phyloP scores from a whole-genome alignment of 2,329 filamentous ascomycete genomes.

The Penicillium sp. region DNA sequence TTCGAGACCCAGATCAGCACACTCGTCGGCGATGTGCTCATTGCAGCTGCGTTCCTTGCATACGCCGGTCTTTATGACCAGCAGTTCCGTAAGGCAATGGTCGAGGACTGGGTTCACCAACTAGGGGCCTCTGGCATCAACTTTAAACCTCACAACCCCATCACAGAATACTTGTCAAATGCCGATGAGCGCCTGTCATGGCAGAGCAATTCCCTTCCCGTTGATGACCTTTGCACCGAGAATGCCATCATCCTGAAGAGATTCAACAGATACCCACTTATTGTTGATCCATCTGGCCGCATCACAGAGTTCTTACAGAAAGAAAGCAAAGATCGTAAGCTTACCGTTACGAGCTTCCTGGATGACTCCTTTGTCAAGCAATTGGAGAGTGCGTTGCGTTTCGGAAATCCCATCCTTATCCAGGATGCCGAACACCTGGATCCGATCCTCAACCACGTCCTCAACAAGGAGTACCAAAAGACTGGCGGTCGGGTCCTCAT shows the following conservation, averaged over 20 bases:
- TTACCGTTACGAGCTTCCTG: slow-evolving; percentile 96
- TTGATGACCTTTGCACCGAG: slow-evolving; percentile 96
- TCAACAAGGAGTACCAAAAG: slow-evolving; percentile 99
- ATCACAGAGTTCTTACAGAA: slow-evolving; percentile 93
- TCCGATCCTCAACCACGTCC: slow-evolving; percentile 93
- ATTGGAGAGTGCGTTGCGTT: slow-evolving; percentile 90
- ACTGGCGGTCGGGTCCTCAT: slow-evolving; percentile 97
- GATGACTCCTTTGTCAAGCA: slow-evolving; percentile 98
- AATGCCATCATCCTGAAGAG: slow-evolving; percentile 96
- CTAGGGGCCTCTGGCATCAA: slow-evolving; percentile 87
- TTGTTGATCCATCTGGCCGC: slow-evolving; percentile 94
- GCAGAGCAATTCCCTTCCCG: slow-evolving; percentile 90
- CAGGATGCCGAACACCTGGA: slow-evolving; percentile 97
- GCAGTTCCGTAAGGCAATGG: slow-evolving; percentile 94
- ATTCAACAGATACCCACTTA: slow-evolving; percentile 96
- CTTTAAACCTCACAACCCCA: slow-evolving; percentile 88
- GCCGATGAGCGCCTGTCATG: slow-evolving; percentile 91
- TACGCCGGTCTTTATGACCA: slow-evolving; percentile 98
- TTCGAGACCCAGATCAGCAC: slow-evolving; percentile 98
- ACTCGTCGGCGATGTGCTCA: slow-evolving; percentile 88
- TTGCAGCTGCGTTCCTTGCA: slow-evolving; percentile 94
- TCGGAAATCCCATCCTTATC: slow-evolving; percentile 97
- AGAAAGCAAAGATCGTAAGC: slow-evolving; percentile 85
- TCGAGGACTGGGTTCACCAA: slow-evolving; percentile 95
- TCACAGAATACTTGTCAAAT: slow-evolving; percentile 94